These are phyloP conservation scores for Salix caprea DNA, from an alignment of 345 rosid genomes.

Conservation along the genomic window DNA sequence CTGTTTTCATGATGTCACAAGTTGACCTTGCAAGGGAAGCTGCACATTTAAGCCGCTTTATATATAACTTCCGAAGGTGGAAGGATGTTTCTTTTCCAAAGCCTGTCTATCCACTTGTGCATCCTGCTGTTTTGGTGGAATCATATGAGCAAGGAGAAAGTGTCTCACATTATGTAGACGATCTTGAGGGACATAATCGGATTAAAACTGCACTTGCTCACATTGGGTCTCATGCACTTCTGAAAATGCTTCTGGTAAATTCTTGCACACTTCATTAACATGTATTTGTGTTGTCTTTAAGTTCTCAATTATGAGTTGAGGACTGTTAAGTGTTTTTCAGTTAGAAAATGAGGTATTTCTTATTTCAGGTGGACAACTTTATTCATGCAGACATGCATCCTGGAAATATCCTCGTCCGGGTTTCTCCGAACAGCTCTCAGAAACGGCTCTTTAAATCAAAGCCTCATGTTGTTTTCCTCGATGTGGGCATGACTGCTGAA, in stretches of 20 bases:
- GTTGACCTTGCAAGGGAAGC: slow-evolving; percentile 99
- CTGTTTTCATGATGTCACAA: slow-evolving; percentile 95
- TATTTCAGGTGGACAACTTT: slow-evolving; percentile 89
- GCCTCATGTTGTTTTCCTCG: slow-evolving; percentile 95
- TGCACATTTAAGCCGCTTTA: slow-evolving; percentile 88
- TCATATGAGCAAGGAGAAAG: slow-evolving; percentile 92
- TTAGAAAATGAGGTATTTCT: slow-evolving; percentile 7
- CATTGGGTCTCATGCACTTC: slow-evolving; percentile 91
- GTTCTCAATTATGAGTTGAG: not conserved
- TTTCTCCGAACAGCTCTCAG: slow-evolving; percentile 50
- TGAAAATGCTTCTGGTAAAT: slow-evolving; percentile 95
- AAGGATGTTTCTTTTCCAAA: slow-evolving; percentile 95
- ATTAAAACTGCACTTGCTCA: slow-evolving; percentile 82
- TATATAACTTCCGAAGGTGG: slow-evolving; percentile 86
- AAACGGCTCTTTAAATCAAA: slow-evolving; percentile 67
- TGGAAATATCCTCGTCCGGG: slow-evolving; percentile 88
- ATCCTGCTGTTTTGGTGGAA: slow-evolving; percentile 96
- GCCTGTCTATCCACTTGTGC: slow-evolving; percentile 92
- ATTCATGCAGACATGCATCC: slow-evolving; percentile 99
- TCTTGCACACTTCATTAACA: slow-evolving; percentile 1
- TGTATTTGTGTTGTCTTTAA: not conserved
- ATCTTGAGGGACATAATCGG: slow-evolving; percentile 54
- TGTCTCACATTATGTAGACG: slow-evolving; percentile 81
- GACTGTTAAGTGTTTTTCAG: not conserved
- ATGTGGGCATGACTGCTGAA: slow-evolving; percentile 99